Evolutionary conservation across 2,329 filamentous ascomycete species (phyloP), one percentile per base, ranked within the genome.

Genomic region (Claviceps humidiphila): DNA sequence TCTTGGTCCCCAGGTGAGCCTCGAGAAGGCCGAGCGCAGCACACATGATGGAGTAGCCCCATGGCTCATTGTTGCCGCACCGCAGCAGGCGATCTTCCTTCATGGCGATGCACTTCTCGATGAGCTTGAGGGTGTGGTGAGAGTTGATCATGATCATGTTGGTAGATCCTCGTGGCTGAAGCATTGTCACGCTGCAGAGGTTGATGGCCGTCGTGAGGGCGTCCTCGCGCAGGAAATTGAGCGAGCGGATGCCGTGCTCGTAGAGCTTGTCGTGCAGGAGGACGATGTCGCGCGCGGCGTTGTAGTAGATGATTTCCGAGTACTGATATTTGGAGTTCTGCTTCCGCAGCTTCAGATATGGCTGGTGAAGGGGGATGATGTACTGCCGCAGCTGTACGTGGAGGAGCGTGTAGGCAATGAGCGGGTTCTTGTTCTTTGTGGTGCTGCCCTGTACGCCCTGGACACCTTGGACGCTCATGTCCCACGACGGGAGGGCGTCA

Each of bases 41-140:
- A 57, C 78, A 82, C 74, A 82, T 79, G 61, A 80, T 80, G 52
- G 75, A 78, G 62, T 81, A 81, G 17, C 77, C 77, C 79, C 79
- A 82, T 0, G 79, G 78, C 60, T 82, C 79, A 58, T 80, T 79
- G 65, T 81, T 81, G 16, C 78, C 78, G 55, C 77, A 80, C n/a
- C 78, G 70, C 24, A 82, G 63, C 7, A 82, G 72, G 1, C 77
- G 73, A 57, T 82, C 78, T 58, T 81, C 78, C 61, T 81, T 81
- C 71, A 82, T 76, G 47, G 67, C 65, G 40, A 82, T 72, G 55
- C 78, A 81, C 61, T 77, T 80, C 60, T 81, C 77, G 11, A 82
- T 74, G n/a, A 82, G 68, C 63, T 75, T 73, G 55, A 81, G 71
- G 1, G 78, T 81, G 64, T 82, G 77, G 53, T 74, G 73, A 2